Base-by-base conservation (phyloP, 176 grass and related monocot genomes). In the Bothriochloa decipiens region DNA sequence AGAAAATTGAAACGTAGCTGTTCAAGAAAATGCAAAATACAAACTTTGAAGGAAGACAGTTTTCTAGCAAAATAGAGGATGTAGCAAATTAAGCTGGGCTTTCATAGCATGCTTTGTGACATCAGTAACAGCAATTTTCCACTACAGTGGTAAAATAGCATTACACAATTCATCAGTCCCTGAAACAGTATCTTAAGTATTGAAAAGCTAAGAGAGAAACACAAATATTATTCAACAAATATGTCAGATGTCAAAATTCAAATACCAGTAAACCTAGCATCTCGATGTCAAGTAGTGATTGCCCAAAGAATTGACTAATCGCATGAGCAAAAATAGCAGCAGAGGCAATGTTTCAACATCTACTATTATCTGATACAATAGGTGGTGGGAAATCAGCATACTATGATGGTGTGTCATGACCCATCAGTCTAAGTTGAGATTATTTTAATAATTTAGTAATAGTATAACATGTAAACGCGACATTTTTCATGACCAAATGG, bases 381-480 rank as follows among this genome's bases (percentile, higher is more conserved):
- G 29, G 29, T 32, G 29, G 29, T 53, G 16, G 50, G 18, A 50
- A 50, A 45, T 46, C 25, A 74, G 50, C 50, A 53, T 52, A 32
- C 15, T 27, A 32, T 57, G 7, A 7, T 22, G 52, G 50, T 27
- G 50, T 43, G 49, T 47, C 29, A 32, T 32, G 29, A 50, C 43
- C 50, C 50, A 16, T 73, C 25, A 73, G 70, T 73, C 13, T 49
- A 73, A 73, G 70, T 73, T 74, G 26, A 29, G 14, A 50, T 10
- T 8, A 8, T 32, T 74, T 17, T 20, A 32, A 2, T 32, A 32
- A 32, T 32, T 32, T 32, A 32, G 29, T 32, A 32, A 32, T 32
- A 32, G 29, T 32, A 32, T 32, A 32, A 2, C 29, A 32, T 32
- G 29, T 32, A 32, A 32, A 32, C 2, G 29, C 2, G 29, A 32